phyloP scores from a whole-genome alignment of 2,329 filamentous ascomycete species.

The Trichoderma sp. region DNA sequence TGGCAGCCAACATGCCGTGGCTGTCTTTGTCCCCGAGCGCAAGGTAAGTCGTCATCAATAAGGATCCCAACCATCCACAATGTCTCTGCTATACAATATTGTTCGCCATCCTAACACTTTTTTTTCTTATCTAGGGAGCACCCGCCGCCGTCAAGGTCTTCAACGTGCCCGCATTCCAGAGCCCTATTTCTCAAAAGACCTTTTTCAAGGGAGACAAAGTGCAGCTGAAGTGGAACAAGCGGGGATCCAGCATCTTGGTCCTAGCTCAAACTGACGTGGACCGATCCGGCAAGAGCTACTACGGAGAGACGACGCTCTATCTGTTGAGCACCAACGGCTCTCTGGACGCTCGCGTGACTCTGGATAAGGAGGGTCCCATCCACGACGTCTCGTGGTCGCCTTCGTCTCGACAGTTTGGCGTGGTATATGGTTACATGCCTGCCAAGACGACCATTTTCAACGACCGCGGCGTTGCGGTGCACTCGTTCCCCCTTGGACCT shows the following conservation, averaged over 20 bases:
- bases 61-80: background rate
- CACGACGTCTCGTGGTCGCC: constrained; percentile 99
- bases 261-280: constrained; percentile 97
- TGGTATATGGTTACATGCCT: constrained; percentile 98
- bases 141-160: constrained; percentile 93
- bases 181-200: constrained; percentile 91
- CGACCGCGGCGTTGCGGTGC: constrained; percentile 76
- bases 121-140: constrained; percentile 67
- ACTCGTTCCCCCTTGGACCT: constrained; percentile 84
- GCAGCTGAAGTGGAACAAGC: constrained; percentile 95
- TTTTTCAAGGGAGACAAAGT: constrained; percentile 99
- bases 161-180: constrained; percentile 84
- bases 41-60: constrained; percentile 64
- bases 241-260: constrained; percentile 89
- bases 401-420: constrained; percentile 96
- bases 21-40: constrained; percentile 92
- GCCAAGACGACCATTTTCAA: constrained; percentile 99
- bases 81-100: background rate
- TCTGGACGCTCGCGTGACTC: constrained; percentile 87
- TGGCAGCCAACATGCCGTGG: constrained; percentile 87
- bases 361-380: constrained; percentile 97
- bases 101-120: constrained; percentile 8
- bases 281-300: constrained; percentile 98
- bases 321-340: constrained; percentile 87
- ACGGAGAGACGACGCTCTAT: constrained; percentile 97